Conservation (phyloP, 371 early-diverging fungal species). For the Conidiobolus coronatus region DNA sequence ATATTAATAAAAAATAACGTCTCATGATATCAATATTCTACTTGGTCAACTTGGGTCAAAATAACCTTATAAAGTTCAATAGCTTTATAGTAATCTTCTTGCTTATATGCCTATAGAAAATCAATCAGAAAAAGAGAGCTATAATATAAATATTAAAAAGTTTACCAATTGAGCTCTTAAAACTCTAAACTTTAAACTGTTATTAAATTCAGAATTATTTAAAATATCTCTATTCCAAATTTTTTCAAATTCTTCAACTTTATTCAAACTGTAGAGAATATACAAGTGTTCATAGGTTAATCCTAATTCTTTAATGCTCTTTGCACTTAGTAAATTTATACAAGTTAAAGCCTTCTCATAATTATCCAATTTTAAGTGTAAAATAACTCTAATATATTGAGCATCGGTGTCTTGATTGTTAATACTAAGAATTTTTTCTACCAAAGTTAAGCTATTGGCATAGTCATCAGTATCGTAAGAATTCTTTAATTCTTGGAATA, state of each 20-base stretch:
- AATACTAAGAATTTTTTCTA: too few species aligned
- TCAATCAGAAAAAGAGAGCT: not conserved
- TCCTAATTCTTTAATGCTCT: too few species aligned
- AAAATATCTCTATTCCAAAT: not conserved
- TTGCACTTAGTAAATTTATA: too few species aligned
- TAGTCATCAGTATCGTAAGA: too few species aligned
- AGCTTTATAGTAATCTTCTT: not conserved
- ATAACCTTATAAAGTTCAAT: not conserved
- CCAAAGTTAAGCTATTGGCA: too few species aligned
- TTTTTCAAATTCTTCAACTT: not conserved
- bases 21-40: not conserved
- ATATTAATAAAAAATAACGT: not conserved
- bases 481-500: too few species aligned
- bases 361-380: too few species aligned
- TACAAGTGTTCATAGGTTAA: too few species aligned
- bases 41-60: not conserved
- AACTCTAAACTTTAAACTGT: not conserved
- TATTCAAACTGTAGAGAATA: not conserved
- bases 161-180: slow-evolving; percentile 2
- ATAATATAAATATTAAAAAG: not conserved
- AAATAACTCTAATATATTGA: too few species aligned
- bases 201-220: not conserved
- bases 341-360: too few species aligned
- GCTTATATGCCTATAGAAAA: not conserved
- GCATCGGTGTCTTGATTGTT: too few species aligned